Evolutionary conservation across 2,329 filamentous ascomycete species (phyloP), one percentile per base, ranked within the genome.

Genomic region (Plectosphaerella sp.): DNA sequence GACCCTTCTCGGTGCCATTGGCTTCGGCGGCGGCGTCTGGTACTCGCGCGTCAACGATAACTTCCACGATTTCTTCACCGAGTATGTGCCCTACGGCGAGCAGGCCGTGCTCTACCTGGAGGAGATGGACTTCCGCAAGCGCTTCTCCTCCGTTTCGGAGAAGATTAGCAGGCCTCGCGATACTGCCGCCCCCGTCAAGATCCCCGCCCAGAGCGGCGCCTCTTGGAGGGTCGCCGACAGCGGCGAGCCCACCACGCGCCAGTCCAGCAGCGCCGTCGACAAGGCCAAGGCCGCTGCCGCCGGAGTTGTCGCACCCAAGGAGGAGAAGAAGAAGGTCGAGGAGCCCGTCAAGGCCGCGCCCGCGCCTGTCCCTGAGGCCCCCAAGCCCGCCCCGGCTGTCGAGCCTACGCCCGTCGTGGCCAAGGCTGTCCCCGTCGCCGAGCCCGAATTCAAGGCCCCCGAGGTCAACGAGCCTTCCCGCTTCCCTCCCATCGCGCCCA

Each of bases 21-120:
- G 88, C 39, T 99, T 96, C 63, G 89, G 82, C 52, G 91, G 91
- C 58, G 91, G 93, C 60, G 86, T 97, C 51, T 96, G 89, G 78
- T 94, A 96, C 71, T 93, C 94, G 51, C 84, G 96, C 58, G 81
- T 94, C 71, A 96, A 88, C 66, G 94, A 99, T 77, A 96, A 91
- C 73, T 99, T 97, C 81, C 93, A 99, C 73, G 94, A 99, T 72
- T 94, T 97, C 77, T 99, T 99, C 74, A 97, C 92, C 63, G 92
- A 97, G 73, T 99, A 93, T 70, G 74, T 99, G 16, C 94, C 94
- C 20, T 96, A 89, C 61, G 94, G 92, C 63, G 94, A 99, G 73
- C 90, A 96, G 67, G 88, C 88, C 16, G 93, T 99, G 45, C 83
- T 96, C 24, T 97, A 96, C 74, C 86, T 99, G 49, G 94, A 99